Base-by-base conservation (phyloP, 306 rosid species). In the Cucurbita pepo region DNA sequence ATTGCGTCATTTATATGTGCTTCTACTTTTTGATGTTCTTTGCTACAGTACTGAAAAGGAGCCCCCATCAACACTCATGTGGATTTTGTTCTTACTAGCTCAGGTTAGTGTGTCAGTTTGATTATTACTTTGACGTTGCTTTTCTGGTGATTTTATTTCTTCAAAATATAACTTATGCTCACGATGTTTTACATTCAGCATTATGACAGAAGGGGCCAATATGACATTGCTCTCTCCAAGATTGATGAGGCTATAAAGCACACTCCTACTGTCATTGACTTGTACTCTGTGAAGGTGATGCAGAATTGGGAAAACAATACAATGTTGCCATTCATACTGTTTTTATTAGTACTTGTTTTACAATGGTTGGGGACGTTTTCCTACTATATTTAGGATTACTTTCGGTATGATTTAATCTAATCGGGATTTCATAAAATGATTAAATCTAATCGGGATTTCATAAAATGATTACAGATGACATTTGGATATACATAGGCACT, bases 201-300 rank as follows among this genome's bases (percentile, higher is more conserved):
- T 86, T 89, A 88, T 76, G 99, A 95, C 79, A 91, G 88, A 78
- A 86, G 90, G 18, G 95, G 96, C 45, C 97, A 91, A 64, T 84
- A 76, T 81, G 95, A 86, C 78, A 73, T 80, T 74, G 84, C 99
- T 56, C 82, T 95, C 65, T 86, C 91, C 44, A 95, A 95, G 84
- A 88, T 95, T 16, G 88, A 91, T 7, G 93, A 86, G 86, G 99
- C 97, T 60, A 86, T 91, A 45, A 83, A 78, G 79, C 99, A 91
- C 77, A 91, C 99, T 71, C 99, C 99, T 59, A 89, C 99, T 47
- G 97, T 91, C 63, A 91, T 95, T 85, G 99, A 95, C 86, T 79
- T 95, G 76, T 95, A 95, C 78, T 95, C 99, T 52, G 91, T 62
- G 76, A 91, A 95, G 99, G 99, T 95, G 34, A 78, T 85, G 51